These are phyloP conservation scores for Acorus calamus DNA, from an alignment of 106 monocot species.

Conservation along the genomic window DNA sequence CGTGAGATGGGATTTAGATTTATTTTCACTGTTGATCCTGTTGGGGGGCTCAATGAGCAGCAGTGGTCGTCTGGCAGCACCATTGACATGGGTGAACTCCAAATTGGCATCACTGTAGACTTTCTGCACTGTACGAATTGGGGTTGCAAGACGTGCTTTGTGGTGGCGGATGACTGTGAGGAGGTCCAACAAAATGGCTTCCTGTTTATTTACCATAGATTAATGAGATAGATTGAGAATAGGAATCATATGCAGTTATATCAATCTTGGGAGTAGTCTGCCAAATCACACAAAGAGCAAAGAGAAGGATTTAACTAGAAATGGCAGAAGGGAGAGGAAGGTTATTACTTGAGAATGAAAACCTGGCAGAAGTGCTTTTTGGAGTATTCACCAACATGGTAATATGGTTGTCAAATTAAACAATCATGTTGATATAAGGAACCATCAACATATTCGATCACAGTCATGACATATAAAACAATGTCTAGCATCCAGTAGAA, in stretches of 20 bases:
- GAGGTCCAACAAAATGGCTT: slow-evolving; percentile 76
- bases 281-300: too few relatives aligned
- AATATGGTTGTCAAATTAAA: too few relatives aligned
- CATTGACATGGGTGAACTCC: slow-evolving; percentile 29
- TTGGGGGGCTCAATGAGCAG: slow-evolving; percentile 54
- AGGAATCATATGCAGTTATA: not conserved
- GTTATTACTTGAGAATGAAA: too few relatives aligned
- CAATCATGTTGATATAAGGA: too few relatives aligned
- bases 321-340: too few relatives aligned
- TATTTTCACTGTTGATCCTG: slow-evolving; percentile 51
- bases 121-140: slow-evolving; percentile 90
- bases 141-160: slow-evolving; percentile 84
- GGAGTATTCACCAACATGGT: too few relatives aligned
- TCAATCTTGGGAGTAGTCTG: too few relatives aligned
- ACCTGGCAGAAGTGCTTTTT: too few relatives aligned
- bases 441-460: too few relatives aligned
- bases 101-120: slow-evolving; percentile 53
- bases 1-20: slow-evolving; percentile 27
- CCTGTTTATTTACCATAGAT: slow-evolving; percentile 24
- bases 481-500: not conserved
- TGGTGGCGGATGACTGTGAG: slow-evolving; percentile 90
- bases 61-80: slow-evolving; percentile 35
- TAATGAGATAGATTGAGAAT: not conserved
- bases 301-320: too few relatives aligned
- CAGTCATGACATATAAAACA: slow-evolving; percentile 1